phyloP scores from a whole-genome alignment of 2,329 filamentous ascomycete species.

The Fusarium sp. region DNA sequence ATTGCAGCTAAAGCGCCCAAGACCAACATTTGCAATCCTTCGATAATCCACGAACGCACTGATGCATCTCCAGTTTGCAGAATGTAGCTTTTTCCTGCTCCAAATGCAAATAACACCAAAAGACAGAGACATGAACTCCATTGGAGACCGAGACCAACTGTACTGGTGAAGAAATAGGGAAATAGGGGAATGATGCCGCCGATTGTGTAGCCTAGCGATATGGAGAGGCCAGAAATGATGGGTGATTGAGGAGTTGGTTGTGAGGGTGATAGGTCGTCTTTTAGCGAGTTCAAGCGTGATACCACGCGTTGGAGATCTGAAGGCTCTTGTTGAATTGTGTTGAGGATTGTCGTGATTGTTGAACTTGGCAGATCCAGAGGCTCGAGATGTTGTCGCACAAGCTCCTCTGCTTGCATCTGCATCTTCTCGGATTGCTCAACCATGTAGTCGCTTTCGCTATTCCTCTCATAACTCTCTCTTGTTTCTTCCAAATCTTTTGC shows the following conservation, averaged over 20 bases:
- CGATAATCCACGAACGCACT: conserved; percentile 42
- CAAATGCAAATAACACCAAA: conserved; percentile 66
- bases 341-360: conserved; percentile 42
- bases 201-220: conserved; percentile 71
- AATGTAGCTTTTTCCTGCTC: conserved; percentile 64
- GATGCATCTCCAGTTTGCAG: conserved; percentile 38
- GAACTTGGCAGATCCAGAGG: conserved; percentile 46
- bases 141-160: conserved; percentile 57
- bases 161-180: conserved; percentile 68
- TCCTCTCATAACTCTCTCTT: conserved; percentile 35
- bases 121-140: conserved; percentile 67
- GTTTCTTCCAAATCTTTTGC: conserved; percentile 38
- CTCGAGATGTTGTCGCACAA: conserved; percentile 50
- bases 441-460: conserved; percentile 5
- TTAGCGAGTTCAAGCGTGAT: conserved; percentile 32
- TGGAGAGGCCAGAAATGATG: conserved; percentile 65
- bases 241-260: conserved; percentile 47
- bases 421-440: conserved; percentile 16
- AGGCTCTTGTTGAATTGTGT: conserved; percentile 41
- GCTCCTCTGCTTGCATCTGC: conserved; percentile 22
- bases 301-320: conserved; percentile 47
- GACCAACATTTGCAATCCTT: conserved; percentile 51
- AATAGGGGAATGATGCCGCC: conserved; percentile 72
- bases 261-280: conserved; percentile 3
- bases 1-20: conserved; percentile 50